These are phyloP conservation scores for Aspergillus nidulans DNA, from an alignment of 495 filamentous ascomycete species.

Conservation along the genomic window DNA sequence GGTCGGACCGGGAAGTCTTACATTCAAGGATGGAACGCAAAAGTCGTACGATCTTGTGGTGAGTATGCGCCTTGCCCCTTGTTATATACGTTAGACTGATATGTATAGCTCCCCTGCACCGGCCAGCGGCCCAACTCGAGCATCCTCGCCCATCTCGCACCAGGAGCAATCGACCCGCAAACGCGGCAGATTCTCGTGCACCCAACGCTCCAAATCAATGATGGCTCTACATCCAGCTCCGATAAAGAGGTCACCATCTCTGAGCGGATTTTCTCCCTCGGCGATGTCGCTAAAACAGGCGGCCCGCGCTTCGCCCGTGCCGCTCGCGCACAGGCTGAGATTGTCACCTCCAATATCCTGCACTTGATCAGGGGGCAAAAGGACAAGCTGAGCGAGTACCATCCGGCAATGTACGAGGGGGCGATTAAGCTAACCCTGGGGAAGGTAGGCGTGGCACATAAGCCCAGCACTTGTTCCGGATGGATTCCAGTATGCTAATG, in stretches of 20 bases:
- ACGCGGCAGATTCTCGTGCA: constrained; percentile 40
- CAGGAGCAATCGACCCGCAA: constrained; percentile 34
- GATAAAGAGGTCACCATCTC: constrained; percentile 1
- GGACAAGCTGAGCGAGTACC: constrained; percentile 13
- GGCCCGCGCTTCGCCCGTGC: constrained; percentile 44
- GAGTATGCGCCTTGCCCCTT: neutral
- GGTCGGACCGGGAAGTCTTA: neutral
- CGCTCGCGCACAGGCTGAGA: constrained; percentile 35
- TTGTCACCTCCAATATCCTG: constrained; percentile 46
- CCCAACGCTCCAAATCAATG: constrained; percentile 45
- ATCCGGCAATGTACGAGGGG: constrained; percentile 19
- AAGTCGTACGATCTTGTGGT: constrained; percentile 21
- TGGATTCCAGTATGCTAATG: no score
- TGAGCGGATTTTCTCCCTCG: constrained; percentile 43
- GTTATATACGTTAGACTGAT: neutral
- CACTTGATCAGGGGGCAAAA: constrained; percentile 22
- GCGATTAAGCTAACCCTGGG: constrained; percentile 24
- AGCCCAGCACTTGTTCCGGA: no score
- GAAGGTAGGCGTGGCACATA: neutral
- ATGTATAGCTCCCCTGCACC: constrained; percentile 19
- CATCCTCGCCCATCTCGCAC: neutral
- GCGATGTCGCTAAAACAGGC: constrained; percentile 48
- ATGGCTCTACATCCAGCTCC: constrained; percentile 5
- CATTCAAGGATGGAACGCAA: constrained; percentile 6
- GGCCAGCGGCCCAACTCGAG: constrained; percentile 23